Evolutionary conservation across 352 stramenopile species (phyloP).

Genomic region (Pythium vanterpoolii): DNA sequence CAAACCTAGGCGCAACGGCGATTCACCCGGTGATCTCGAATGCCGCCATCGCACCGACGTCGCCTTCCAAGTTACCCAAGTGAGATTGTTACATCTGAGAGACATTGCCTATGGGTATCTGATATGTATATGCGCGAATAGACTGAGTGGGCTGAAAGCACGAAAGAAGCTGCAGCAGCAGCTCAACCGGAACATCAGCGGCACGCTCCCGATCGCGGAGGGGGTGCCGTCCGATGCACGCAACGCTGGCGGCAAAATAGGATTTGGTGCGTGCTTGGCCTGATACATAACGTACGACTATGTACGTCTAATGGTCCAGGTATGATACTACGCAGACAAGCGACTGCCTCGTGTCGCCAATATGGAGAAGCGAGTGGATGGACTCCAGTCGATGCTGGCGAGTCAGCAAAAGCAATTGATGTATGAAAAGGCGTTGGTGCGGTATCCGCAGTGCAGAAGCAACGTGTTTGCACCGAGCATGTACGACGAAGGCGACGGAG

Average conservation of each 20-base stretch:
- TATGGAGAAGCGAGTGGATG: constrained; percentile 61
- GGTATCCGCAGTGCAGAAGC: constrained; percentile 64
- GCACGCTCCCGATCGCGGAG: constrained; percentile 22
- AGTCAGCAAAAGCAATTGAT: constrained; percentile 58
- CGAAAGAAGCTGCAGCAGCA: constrained; percentile 48
- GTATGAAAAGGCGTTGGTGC: constrained; percentile 58
- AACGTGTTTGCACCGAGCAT: constrained; percentile 59
- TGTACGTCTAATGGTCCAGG: neutral
- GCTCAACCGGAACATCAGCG: constrained; percentile 30
- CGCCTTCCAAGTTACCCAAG: constrained; percentile 44
- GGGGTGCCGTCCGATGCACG: constrained; percentile 28
- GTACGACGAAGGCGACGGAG: constrained; percentile 31
- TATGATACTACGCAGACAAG: constrained; percentile 39
- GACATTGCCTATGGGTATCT: no score
- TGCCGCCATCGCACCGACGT: constrained; percentile 27
- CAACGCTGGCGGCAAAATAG: constrained; percentile 54
- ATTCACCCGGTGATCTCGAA: constrained; percentile 36
- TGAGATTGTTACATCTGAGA: constrained; percentile 16
- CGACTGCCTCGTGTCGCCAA: constrained; percentile 63
- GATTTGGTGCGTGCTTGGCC: constrained; percentile 40
- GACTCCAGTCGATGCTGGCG: constrained; percentile 34
- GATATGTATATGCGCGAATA: no score
- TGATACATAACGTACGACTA: neutral
- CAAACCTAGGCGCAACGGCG: neutral
- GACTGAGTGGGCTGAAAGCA: constrained; percentile 30